Evolutionary conservation across 108 stramenopile species (phyloP).

Genomic region (Ochromonas danica): DNA sequence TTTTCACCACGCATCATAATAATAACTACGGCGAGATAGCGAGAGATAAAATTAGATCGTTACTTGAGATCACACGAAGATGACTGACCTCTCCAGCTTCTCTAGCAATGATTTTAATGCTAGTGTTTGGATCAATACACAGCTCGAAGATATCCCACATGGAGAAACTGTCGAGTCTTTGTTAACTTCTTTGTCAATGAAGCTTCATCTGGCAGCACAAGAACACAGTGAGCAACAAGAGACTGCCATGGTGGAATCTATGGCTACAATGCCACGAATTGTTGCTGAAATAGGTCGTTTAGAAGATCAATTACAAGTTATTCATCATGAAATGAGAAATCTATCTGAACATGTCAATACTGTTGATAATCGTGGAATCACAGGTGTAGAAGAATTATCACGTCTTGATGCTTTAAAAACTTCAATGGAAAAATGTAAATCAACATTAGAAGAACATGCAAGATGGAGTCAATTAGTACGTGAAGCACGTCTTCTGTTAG

Average conservation of each 20-base stretch:
- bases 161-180: background rate
- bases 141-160: background rate
- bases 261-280: constrained; percentile 25
- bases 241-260: constrained; percentile 23
- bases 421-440: constrained; percentile 27
- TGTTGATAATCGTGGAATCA: background rate
- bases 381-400: constrained; percentile 27
- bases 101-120: background rate
- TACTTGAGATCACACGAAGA: too few relatives aligned
- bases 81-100: constrained; percentile 23
- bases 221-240: constrained; percentile 25
- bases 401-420: constrained; percentile 25
- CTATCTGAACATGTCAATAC: background rate
- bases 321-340: constrained; percentile 10
- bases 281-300: constrained; percentile 6
- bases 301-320: constrained; percentile 2
- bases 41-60: too few relatives aligned
- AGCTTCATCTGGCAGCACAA: constrained; percentile 7
- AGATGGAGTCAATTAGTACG: constrained; percentile 29
- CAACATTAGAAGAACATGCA: constrained; percentile 31
- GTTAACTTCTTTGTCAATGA: constrained; percentile 11
- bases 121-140: constrained; percentile 11
- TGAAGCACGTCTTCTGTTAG: constrained; percentile 5
- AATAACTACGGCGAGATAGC: too few relatives aligned
- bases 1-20: too few relatives aligned